Percentiles rank a stretch among this genome's conserved stretches.
Evolutionary conservation across 495 filamentous ascomycete species (phyloP).

Genomic region (Podospora comata): DNA sequence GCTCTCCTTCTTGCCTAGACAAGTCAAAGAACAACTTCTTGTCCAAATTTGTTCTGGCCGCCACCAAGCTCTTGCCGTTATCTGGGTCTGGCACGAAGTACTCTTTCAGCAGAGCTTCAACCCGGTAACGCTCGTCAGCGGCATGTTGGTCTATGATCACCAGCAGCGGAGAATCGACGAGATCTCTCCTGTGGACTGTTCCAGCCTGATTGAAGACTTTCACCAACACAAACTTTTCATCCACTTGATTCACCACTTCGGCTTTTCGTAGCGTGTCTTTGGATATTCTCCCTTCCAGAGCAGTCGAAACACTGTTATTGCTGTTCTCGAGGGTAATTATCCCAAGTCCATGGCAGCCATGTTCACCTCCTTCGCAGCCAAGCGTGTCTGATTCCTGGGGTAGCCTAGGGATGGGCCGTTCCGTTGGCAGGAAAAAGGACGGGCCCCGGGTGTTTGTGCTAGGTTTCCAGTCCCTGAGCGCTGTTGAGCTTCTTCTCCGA

Average conservation of each 20-base stretch:
- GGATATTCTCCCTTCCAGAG: conserved; percentile 56
- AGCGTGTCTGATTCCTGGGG: conserved; percentile 24
- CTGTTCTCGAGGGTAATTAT: conserved; percentile 14
- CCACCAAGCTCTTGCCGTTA: conserved; percentile 1
- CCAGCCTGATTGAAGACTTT: conserved; percentile 42
- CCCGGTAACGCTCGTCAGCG: conserved; percentile 80
- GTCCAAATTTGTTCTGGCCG: conserved; percentile 32
- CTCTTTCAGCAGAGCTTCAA: conserved; percentile 61
- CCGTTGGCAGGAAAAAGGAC: conserved; percentile 38
- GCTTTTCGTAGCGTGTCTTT: conserved; percentile 62
- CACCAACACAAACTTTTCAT: conserved; percentile 82
- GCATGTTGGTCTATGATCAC: conserved; percentile 93
- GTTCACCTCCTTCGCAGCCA: not conserved
- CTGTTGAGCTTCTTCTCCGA: not conserved
- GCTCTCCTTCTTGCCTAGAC: conserved; percentile 51
- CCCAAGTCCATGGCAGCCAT: conserved; percentile 12
- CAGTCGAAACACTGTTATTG: conserved; percentile 12
- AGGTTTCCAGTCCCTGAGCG: conserved; percentile 24
- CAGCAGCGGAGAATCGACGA: conserved; percentile 38
- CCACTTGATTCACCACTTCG: conserved; percentile 75
- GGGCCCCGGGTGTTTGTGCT: conserved; percentile 25
- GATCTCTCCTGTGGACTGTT: not conserved
- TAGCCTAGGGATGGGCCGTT: conserved; percentile 38
- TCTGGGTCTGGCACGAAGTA: conserved; percentile 33
- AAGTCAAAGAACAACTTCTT: conserved; percentile 63